Percentiles rank a stretch among this genome's conserved stretches.
These are phyloP conservation scores for Cutaneotrichosporon arboriforme DNA, from an alignment of 1,284 basidiomycete species.

Conservation along the genomic window DNA sequence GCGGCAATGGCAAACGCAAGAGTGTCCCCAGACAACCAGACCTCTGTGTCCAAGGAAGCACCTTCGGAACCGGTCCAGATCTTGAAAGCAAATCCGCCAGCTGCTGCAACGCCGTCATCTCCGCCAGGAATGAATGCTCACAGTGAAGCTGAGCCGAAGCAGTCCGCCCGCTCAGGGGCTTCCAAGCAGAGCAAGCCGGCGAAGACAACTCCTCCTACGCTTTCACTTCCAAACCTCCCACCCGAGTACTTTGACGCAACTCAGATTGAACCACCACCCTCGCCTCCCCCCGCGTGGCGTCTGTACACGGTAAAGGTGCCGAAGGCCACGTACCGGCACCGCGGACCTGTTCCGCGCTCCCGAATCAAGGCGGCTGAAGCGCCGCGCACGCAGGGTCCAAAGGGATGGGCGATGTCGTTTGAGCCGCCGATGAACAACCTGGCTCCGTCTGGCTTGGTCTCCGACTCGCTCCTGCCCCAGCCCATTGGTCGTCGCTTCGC, in stretches of 20 bases:
- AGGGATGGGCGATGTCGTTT: constrained; percentile 67
- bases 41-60: too few species aligned
- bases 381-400: constrained; percentile 40
- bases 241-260: constrained; percentile 39
- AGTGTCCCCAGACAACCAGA: constrained; percentile 49
- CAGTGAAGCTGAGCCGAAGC: neutral
- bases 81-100: too few species aligned
- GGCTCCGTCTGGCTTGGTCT: constrained; percentile 55
- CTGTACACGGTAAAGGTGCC: constrained; percentile 59
- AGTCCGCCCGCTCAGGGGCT: neutral
- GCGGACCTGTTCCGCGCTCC: constrained; percentile 20
- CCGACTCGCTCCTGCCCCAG: constrained; percentile 59
- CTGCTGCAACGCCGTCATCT: constrained; percentile 7
- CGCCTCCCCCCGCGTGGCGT: constrained; percentile 54
- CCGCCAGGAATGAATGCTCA: constrained; percentile 2
- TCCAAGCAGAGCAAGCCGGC: neutral
- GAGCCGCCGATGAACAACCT: constrained; percentile 67
- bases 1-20: constrained; percentile 67
- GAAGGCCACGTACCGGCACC: constrained; percentile 34
- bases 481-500: constrained; percentile 30
- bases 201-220: constrained; percentile 7
- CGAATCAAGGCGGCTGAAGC: constrained; percentile 19
- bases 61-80: too few species aligned
- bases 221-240: constrained; percentile 10
- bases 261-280: constrained; percentile 35